Evolutionary conservation across 2,329 filamentous ascomycete genomes (phyloP).

Genomic region (Magnaporthiopsis rhizophila): DNA sequence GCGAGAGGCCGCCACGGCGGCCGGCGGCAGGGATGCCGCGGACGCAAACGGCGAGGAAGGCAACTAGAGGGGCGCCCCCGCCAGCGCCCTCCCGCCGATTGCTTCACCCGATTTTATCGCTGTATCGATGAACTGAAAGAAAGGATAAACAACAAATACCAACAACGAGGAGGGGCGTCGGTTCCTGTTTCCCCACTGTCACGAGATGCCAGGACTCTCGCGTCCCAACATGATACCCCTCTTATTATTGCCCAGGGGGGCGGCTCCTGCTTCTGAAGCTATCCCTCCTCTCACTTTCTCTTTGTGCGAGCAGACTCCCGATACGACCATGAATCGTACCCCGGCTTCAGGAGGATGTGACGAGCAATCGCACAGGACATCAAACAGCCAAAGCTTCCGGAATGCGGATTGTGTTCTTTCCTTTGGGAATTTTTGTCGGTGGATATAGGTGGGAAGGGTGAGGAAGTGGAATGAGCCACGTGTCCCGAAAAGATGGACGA

Average conservation of each 20-base stretch:
- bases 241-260: not conserved
- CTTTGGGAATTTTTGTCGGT: not conserved
- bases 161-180: not conserved
- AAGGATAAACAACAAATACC: conserved; percentile 7
- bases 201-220: conserved; percentile 1
- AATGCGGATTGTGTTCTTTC: not conserved
- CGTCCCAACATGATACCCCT: not conserved
- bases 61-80: conserved; percentile 28
- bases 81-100: conserved; percentile 13
- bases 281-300: not conserved
- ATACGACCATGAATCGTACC: not conserved
- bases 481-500: not conserved
- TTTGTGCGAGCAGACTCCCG: not conserved
- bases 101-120: conserved; percentile 5
- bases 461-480: not conserved
- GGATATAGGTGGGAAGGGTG: conserved; percentile 1
- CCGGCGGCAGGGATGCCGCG: conserved; percentile 22
- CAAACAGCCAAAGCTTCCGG: not conserved
- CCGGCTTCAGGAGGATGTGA: not conserved
- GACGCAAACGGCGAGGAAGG: conserved; percentile 51
- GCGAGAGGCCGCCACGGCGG: conserved; percentile 59
- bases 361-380: not conserved
- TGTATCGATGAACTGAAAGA: conserved; percentile 5
- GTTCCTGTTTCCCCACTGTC: not conserved
- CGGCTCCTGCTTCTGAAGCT: not conserved